Evolutionary conservation across 257 asterid genomes (phyloP).

Genomic region (Galeopsis tetrahit): DNA sequence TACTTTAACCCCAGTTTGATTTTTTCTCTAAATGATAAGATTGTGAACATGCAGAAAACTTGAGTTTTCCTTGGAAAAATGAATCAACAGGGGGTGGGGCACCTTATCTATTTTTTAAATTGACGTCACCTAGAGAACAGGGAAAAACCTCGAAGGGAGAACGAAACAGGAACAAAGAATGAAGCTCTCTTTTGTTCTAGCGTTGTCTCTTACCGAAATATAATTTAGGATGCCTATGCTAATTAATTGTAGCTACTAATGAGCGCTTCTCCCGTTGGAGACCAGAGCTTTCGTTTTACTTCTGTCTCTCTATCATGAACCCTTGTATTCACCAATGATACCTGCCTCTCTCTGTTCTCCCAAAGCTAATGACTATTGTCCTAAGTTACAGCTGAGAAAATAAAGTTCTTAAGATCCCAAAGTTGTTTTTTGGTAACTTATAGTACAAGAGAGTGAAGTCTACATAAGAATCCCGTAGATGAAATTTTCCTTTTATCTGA

Average conservation of each 20-base stretch:
- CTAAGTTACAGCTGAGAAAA: not conserved
- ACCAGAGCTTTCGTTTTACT: not conserved
- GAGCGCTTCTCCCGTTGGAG: slow-evolving; percentile 12
- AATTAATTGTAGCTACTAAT: not conserved
- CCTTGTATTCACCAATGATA: not conserved
- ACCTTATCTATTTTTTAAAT: not conserved
- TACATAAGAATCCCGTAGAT: not conserved
- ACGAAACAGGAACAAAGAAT: not conserved
- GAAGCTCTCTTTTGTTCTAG: slow-evolving; percentile 13
- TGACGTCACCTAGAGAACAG: not conserved
- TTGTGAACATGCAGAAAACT: not conserved
- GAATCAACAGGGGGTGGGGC: slow-evolving; percentile 14
- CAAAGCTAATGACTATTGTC: not conserved
- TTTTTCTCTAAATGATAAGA: slow-evolving; percentile 17
- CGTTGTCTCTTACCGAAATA: not conserved
- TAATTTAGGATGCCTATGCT: not conserved
- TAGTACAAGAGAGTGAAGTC: not conserved
- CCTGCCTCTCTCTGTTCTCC: slow-evolving; percentile 1
- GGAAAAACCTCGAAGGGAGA: not conserved
- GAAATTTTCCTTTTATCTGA: not conserved
- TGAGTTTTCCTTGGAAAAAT: slow-evolving; percentile 4
- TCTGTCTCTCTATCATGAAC: not conserved
- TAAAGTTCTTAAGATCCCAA: not conserved
- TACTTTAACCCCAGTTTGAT: not conserved
- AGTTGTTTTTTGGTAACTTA: not conserved